Evolutionary conservation across 129 eudicot species (phyloP).

Genomic region (sunflower (Helianthus annuus)): HanXRQr2.0-SUNRISE NC_035439.2:36005577-36006076

Average conservation of each 20-base stretch:
- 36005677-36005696: not conserved
- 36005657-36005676: slow-evolving; percentile 16
- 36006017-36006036: slow-evolving; percentile 11
- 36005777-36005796: slow-evolving; percentile 21
- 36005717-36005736: not conserved
- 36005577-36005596: not conserved
- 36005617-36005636: not conserved
- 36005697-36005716: slow-evolving; percentile 5
- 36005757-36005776: slow-evolving; percentile 22
- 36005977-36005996: not conserved
- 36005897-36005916: slow-evolving; percentile 14
- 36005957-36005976: not conserved
- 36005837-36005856: slow-evolving; percentile 38
- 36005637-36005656: slow-evolving; percentile 30
- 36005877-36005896: slow-evolving; percentile 6
- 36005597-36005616: slow-evolving; percentile 26
- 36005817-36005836: slow-evolving; percentile 36
- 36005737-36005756: slow-evolving; percentile 26
- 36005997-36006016: slow-evolving; percentile 1
- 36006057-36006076: slow-evolving; percentile 22
- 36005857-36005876: slow-evolving; percentile 35
- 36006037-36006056: slow-evolving; percentile 10
- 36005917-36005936: slow-evolving; percentile 5
- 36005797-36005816: slow-evolving; percentile 34
- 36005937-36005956: slow-evolving; percentile 1